phyloP scores from a whole-genome alignment of 352 stramenopile genomes.

The Pythium biforme region DNA sequence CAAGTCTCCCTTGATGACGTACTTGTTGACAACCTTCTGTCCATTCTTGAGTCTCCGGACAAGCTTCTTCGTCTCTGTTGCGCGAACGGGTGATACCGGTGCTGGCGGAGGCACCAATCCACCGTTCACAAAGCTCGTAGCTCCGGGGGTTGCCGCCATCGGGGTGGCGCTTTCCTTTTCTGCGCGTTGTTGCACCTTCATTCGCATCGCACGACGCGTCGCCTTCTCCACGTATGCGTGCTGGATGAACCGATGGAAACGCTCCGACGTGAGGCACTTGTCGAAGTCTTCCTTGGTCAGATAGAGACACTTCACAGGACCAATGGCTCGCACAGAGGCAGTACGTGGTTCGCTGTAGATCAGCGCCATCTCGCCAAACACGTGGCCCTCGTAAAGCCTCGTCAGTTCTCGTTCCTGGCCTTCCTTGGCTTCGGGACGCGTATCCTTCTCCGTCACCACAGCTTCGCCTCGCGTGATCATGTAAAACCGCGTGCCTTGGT shows the following conservation, averaged over 20 bases:
- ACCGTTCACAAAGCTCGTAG: conserved; percentile 20
- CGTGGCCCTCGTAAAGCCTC: conserved; percentile 83
- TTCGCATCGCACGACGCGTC: conserved; percentile 75
- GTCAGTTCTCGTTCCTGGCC: conserved; percentile 75
- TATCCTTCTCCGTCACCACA: conserved; percentile 72
- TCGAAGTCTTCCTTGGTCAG: conserved; percentile 88
- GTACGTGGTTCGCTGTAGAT: conserved; percentile 88
- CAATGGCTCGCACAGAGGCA: conserved; percentile 73
- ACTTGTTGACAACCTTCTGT: conserved; percentile 92
- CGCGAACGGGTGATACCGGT: conserved; percentile 47
- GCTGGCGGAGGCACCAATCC: conserved; percentile 39
- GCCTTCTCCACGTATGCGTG: conserved; percentile 86
- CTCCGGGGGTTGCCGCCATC: conserved; percentile 2
- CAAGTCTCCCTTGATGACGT: conserved; percentile 90
- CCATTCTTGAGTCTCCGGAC: conserved; percentile 82
- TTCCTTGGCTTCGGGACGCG: conserved; percentile 15
- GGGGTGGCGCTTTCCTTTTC: conserved; percentile 27
- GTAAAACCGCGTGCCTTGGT: conserved; percentile 87
- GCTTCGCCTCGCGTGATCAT: conserved; percentile 89
- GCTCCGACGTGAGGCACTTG: conserved; percentile 77
- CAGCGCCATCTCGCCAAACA: conserved; percentile 87
- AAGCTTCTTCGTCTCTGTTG: conserved; percentile 67
- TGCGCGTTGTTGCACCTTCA: conserved; percentile 63
- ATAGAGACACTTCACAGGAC: conserved; percentile 84
- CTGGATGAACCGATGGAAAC: conserved; percentile 86